Conservation (phyloP, 73 alveolate species). For the Tetrahymena malaccensis region DNA sequence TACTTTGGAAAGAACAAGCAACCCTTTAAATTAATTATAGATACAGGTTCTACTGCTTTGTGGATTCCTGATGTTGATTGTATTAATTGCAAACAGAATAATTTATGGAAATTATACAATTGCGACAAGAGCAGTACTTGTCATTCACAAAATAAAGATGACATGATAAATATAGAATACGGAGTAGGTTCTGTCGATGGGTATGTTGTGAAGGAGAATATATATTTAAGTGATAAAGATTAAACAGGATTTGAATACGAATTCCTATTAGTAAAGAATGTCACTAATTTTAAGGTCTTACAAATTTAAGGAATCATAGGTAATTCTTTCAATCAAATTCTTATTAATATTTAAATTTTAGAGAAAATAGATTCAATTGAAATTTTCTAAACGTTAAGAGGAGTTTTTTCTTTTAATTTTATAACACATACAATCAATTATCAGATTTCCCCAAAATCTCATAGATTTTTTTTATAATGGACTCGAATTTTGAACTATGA, state of each 20-base stretch:
- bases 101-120: not conserved
- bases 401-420: not conserved
- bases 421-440: not conserved
- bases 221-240: not conserved
- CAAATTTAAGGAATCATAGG: not conserved
- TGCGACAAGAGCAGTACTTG: constrained; percentile 5
- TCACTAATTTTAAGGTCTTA: not conserved
- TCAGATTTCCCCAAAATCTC: not conserved
- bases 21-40: constrained; percentile 10
- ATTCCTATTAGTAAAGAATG: not conserved
- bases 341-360: not conserved
- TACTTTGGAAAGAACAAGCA: not conserved
- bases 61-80: constrained; percentile 31
- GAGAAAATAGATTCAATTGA: not conserved
- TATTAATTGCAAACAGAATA: not conserved
- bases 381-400: not conserved
- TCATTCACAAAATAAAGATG: not conserved
- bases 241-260: not conserved
- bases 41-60: constrained; percentile 32
- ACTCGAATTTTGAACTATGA: not conserved
- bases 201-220: not conserved
- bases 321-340: not conserved
- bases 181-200: constrained; percentile 19
- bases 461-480: not conserved
- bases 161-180: not conserved